Evolutionary conservation across 2,329 filamentous ascomycete genomes (phyloP).

Genomic region (Fusarium bactridioides): DNA sequence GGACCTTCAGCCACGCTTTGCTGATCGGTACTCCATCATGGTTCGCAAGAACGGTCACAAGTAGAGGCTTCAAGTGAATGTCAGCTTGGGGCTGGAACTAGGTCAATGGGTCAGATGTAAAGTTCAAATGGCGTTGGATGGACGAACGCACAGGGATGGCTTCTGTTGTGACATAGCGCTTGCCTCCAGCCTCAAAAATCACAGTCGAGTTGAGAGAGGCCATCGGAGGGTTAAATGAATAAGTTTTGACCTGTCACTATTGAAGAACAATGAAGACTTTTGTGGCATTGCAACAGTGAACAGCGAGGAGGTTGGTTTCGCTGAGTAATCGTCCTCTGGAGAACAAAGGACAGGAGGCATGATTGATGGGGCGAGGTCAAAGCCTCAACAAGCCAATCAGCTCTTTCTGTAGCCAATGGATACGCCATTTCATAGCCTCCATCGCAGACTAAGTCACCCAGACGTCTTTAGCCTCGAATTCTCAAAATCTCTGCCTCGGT

Average conservation of each 20-base stretch:
- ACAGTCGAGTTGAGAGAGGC: too few species aligned
- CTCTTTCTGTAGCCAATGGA: accelerated
- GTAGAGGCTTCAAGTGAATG: accelerated
- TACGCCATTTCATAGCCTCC: too few species aligned
- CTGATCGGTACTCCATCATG: accelerated
- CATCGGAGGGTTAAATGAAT: background rate
- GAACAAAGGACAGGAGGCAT: background rate
- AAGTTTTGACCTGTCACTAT: accelerated
- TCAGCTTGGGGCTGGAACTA: too few species aligned
- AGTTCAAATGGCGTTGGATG: accelerated
- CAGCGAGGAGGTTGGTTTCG: background rate
- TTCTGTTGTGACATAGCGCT: background rate
- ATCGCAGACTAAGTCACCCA: too few species aligned
- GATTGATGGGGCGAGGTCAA: background rate
- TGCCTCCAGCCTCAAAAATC: background rate
- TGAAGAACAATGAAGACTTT: background rate
- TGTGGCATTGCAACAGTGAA: accelerated
- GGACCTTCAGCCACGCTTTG: accelerated
- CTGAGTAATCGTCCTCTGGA: accelerated
- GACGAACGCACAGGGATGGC: background rate
- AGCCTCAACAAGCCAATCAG: background rate
- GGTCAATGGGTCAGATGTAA: background rate
- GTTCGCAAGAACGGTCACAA: accelerated
- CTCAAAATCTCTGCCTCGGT: too few species aligned
- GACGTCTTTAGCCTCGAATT: too few species aligned